Percentiles rank a stretch among this genome's conserved stretches.
Conservation (phyloP, 2,329 filamentous ascomycete genomes). For the Ophiostoma australiae region DNA sequence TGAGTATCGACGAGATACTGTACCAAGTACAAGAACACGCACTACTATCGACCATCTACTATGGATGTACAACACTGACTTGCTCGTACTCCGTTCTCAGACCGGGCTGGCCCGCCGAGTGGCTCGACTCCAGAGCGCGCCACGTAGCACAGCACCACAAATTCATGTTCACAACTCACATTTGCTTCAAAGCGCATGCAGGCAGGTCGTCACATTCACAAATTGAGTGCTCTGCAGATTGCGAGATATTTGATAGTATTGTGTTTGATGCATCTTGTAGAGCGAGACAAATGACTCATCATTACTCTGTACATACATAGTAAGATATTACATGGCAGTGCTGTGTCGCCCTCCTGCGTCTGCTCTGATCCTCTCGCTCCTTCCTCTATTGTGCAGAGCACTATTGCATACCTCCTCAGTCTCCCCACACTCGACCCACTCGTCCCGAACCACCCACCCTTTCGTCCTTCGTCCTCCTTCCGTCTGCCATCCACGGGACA, state of each 20-base stretch:
- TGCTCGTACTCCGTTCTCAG: background rate
- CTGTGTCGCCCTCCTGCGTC: background rate
- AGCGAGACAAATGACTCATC: background rate
- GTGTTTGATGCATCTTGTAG: background rate
- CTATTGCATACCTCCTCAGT: background rate
- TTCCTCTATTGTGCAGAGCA: no score
- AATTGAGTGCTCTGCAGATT: background rate
- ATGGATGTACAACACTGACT: no score
- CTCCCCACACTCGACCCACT: constrained; percentile 5
- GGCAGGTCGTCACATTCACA: background rate
- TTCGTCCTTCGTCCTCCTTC: background rate
- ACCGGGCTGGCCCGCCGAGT: constrained; percentile 8
- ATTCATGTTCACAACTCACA: background rate
- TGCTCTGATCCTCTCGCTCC: background rate
- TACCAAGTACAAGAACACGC: no score
- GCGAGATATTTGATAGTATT: background rate
- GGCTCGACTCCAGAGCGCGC: constrained; percentile 23
- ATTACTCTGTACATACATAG: background rate
- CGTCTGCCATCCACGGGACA: background rate
- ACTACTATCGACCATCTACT: no score
- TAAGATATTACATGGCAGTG: background rate
- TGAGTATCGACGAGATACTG: no score
- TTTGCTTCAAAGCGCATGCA: background rate
- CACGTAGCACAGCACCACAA: constrained; percentile 26
- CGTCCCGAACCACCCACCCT: constrained; percentile 3